Percentiles rank a stretch among this genome's conserved stretches.
These are phyloP conservation scores for Suillus americanus DNA, from an alignment of 768 basidiomycete species.

Conservation along the genomic window DNA sequence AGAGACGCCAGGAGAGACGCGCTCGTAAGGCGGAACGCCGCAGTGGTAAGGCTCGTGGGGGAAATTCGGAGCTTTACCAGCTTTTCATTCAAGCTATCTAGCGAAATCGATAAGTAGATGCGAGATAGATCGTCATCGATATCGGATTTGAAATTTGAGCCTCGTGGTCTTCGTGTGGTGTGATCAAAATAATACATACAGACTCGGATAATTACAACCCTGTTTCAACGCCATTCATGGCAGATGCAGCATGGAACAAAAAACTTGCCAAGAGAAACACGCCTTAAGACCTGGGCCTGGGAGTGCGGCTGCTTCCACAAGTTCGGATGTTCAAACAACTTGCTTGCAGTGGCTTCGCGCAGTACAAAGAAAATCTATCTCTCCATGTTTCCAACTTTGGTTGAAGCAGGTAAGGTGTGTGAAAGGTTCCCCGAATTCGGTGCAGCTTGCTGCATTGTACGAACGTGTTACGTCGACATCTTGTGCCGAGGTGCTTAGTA, in stretches of 20 bases:
- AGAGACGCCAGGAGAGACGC: constrained; percentile 17
- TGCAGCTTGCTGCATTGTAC: not conserved
- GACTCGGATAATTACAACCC: not conserved
- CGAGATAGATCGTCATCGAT: not conserved
- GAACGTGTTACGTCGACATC: too few relatives aligned
- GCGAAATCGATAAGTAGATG: not conserved
- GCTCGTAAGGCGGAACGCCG: constrained; percentile 15
- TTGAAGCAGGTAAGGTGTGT: not conserved
- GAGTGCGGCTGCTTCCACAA: not conserved
- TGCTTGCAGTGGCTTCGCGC: not conserved
- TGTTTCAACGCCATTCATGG: not conserved
- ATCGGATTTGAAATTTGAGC: not conserved
- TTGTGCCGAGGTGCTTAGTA: too few relatives aligned
- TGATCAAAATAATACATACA: not conserved
- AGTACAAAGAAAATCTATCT: not conserved
- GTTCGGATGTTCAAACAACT: not conserved
- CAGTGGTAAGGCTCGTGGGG: constrained; percentile 17
- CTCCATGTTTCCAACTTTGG: not conserved
- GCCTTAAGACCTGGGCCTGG: not conserved
- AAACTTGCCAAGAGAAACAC: not conserved
- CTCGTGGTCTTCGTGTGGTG: not conserved
- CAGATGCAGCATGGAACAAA: not conserved
- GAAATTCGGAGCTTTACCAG: constrained; percentile 20
- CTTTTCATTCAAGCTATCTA: constrained; percentile 16
- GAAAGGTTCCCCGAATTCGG: not conserved